phyloP scores from a whole-genome alignment of 331 rosid species.

The Acacia concinna region DNA sequence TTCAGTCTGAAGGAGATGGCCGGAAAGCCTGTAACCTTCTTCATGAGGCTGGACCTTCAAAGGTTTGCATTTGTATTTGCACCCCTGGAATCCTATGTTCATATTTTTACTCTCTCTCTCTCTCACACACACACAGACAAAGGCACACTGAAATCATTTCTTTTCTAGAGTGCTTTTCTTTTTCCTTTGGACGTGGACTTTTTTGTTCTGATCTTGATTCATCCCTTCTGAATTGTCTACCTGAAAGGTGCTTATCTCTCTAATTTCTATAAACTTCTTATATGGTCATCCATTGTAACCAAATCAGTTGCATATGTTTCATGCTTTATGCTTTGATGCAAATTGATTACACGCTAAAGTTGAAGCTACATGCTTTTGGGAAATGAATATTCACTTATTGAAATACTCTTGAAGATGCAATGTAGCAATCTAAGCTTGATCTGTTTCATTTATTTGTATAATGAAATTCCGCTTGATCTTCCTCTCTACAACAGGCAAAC shows the following conservation, averaged over 20 bases:
- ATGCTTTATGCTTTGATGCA: constrained; percentile 3
- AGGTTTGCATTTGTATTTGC: constrained; percentile 47
- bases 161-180: constrained; percentile 13
- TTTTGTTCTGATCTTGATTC: constrained; percentile 3
- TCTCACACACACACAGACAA: neutral
- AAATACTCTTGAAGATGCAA: neutral
- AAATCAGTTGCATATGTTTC: neutral
- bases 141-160: neutral
- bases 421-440: neutral
- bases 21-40: constrained; percentile 74
- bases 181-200: constrained; percentile 15
- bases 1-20: constrained; percentile 71
- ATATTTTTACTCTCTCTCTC: neutral
- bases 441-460: neutral
- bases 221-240: neutral
- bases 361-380: neutral
- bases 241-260: neutral
- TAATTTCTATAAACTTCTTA: neutral
- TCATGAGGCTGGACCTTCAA: constrained; percentile 81
- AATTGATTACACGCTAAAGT: neutral
- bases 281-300: constrained; percentile 7
- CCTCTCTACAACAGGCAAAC: neutral
- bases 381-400: neutral
- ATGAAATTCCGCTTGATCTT: neutral
- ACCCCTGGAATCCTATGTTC: neutral